These are phyloP conservation scores for Citrus glauca DNA, from an alignment of 345 rosid genomes.

Conservation along the genomic window DNA sequence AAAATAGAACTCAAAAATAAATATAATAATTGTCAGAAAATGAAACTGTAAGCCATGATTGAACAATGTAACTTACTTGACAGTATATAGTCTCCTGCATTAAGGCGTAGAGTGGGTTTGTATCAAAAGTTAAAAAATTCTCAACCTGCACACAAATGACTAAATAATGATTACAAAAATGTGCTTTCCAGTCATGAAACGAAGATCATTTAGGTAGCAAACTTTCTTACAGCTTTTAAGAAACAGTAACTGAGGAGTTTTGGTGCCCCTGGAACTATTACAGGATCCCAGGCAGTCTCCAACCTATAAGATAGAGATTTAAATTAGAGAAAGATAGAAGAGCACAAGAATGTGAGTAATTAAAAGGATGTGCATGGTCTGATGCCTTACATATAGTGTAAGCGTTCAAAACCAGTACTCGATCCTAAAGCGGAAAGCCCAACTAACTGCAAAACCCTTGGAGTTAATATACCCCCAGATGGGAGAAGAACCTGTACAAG, in stretches of 20 bases:
- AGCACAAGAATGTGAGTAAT: neutral
- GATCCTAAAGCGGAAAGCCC: conserved; percentile 86
- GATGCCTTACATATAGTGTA: conserved; percentile 79
- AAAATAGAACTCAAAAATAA: neutral
- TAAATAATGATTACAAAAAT: conserved; percentile 6
- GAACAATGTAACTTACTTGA: conserved; percentile 46
- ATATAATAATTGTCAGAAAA: neutral
- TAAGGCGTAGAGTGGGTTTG: conserved; percentile 84
- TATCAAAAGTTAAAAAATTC: conserved; percentile 63
- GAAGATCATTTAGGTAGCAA: neutral
- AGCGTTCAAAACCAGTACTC: conserved; percentile 82
- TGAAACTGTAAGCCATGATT: neutral
- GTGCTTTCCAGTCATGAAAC: neutral
- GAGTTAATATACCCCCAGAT: conserved; percentile 83
- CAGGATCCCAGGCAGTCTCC: conserved; percentile 94
- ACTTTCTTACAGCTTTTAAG: conserved; percentile 62
- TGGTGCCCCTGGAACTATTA: conserved; percentile 61
- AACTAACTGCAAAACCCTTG: conserved; percentile 73
- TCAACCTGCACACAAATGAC: conserved; percentile 52
- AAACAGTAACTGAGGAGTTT: conserved; percentile 67
- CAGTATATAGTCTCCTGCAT: conserved; percentile 86
- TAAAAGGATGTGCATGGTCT: neutral
- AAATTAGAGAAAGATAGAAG: neutral
- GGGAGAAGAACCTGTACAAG: conserved; percentile 72
- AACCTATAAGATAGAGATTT: conserved; percentile 41